Evolutionary conservation across 805 yeast genomes (phyloP).

Genomic region (Spathaspora boniae): DNA sequence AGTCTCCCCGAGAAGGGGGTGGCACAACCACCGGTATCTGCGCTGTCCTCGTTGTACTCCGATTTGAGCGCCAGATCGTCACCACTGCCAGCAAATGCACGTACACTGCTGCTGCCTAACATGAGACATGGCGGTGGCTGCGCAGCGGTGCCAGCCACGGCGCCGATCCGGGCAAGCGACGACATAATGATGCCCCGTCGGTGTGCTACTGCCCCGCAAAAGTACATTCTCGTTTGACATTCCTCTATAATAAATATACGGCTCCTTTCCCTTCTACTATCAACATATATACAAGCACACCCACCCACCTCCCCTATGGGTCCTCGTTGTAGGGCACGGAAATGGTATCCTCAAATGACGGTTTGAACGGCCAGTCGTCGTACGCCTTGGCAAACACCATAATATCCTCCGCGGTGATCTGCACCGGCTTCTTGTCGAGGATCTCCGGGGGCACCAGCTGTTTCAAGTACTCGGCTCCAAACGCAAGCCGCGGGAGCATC

Average conservation of each 20-base stretch:
- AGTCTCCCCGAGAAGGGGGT: no score
- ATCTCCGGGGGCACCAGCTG: slow-evolving; percentile 28
- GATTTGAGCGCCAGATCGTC: no score
- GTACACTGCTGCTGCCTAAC: no score
- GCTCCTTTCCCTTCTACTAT: background rate
- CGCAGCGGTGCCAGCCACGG: no score
- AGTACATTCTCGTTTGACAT: no score
- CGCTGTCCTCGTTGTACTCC: no score
- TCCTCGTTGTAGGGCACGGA: slow-evolving; percentile 13
- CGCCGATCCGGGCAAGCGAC: no score
- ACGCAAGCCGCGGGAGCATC: slow-evolving; percentile 53
- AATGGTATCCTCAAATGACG: slow-evolving; percentile 28
- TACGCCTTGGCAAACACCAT: slow-evolving; percentile 48
- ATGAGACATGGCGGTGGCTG: no score
- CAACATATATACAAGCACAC: slow-evolving; percentile 3
- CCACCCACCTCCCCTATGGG: background rate
- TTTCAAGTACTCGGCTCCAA: slow-evolving; percentile 66
- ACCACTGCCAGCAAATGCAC: no score
- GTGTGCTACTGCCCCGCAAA: slow-evolving; percentile 2
- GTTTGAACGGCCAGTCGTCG: slow-evolving; percentile 84
- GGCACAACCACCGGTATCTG: no score
- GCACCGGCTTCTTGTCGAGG: slow-evolving; percentile 42
- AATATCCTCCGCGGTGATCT: slow-evolving; percentile 56
- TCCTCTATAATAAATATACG: no score
- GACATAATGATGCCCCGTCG: background rate